These are phyloP conservation scores for Phylloporus sp. DNA, from an alignment of 768 basidiomycete genomes.

Conservation along the genomic window DNA sequence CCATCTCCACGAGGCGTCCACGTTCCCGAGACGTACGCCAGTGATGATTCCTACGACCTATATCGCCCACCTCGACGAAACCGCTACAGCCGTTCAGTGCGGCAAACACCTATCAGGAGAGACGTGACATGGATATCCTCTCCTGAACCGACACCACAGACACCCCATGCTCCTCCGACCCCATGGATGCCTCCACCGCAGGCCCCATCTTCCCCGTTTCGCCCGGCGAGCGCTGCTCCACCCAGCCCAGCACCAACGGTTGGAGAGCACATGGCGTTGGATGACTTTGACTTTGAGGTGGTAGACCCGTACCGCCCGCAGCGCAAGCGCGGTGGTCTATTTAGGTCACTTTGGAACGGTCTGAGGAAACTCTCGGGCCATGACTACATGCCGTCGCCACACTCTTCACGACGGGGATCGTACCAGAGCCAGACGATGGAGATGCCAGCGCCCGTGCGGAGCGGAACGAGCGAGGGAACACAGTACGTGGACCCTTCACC, in stretches of 20 bases:
- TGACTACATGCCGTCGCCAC: conserved; percentile 1
- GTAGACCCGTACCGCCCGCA: conserved; percentile 7
- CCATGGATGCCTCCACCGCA: conserved; percentile 4
- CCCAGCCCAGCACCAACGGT: conserved; percentile 26
- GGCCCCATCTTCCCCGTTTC: conserved; percentile 10
- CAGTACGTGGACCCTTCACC: conserved; percentile 17
- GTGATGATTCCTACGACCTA: conserved; percentile 6
- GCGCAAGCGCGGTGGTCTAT: conserved; percentile 12
- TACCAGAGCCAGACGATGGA: conserved; percentile 3
- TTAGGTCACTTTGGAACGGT: conserved; percentile 32
- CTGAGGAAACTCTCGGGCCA: conserved; percentile 30
- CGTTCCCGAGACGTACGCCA: conserved; percentile 15
- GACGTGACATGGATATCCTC: conserved; percentile 25
- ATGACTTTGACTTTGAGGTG: conserved; percentile 9
- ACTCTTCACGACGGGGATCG: conserved; percentile 1
- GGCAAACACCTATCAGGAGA: conserved; percentile 21
- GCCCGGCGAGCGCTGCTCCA: conserved; percentile 8
- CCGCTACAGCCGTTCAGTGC: conserved; percentile 18
- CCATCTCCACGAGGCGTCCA: conserved; percentile 24
- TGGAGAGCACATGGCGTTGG: conserved; percentile 30
- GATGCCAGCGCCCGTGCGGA: neutral
- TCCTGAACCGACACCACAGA: conserved; percentile 11
- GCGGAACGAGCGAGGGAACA: conserved; percentile 4
- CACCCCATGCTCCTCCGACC: conserved; percentile 3
- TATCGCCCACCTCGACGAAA: conserved; percentile 13